Conservation (phyloP, 306 rosid genomes). For the Corylus americana region DNA sequence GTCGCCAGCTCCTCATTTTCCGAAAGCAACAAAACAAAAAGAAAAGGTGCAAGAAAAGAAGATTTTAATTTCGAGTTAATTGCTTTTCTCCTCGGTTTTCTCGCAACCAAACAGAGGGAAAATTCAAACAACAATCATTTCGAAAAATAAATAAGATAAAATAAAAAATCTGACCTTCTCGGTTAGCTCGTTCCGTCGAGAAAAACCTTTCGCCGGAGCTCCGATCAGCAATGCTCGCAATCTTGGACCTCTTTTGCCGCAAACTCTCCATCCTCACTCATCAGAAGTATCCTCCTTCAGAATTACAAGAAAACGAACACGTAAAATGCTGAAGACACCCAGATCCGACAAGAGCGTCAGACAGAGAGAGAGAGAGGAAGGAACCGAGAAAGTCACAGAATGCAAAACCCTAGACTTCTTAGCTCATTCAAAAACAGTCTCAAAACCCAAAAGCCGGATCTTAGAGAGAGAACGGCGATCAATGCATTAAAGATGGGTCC, state of each 20-base stretch:
- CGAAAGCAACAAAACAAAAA: neutral
- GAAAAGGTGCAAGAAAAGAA: slow-evolving; percentile 4
- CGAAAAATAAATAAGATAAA: neutral
- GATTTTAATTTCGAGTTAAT: neutral
- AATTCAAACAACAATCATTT: neutral
- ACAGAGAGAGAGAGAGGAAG: neutral
- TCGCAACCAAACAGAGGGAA: slow-evolving; percentile 4
- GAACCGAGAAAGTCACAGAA: slow-evolving; percentile 10
- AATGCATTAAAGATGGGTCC: slow-evolving; percentile 50
- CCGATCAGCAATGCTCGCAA: slow-evolving; percentile 34
- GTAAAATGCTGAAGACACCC: slow-evolving; percentile 17
- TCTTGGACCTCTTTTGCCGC: slow-evolving; percentile 48
- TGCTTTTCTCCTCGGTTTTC: neutral
- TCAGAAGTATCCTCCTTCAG: slow-evolving; percentile 22
- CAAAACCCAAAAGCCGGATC: slow-evolving; percentile 8
- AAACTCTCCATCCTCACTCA: slow-evolving; percentile 60
- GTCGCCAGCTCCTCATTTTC: neutral
- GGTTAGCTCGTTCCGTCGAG: slow-evolving; percentile 29
- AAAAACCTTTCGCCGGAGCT: slow-evolving; percentile 31
- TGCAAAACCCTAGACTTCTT: slow-evolving; percentile 34
- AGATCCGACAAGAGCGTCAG: slow-evolving; percentile 19
- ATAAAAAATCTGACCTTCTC: slow-evolving; percentile 46
- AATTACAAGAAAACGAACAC: neutral
- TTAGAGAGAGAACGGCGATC: neutral
- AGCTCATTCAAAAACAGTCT: slow-evolving; percentile 12